A percentile compares a stretch with the other conserved stretches of the same genome.
These are phyloP conservation scores for Hygrophorus russula DNA, from an alignment of 768 basidiomycete genomes.

Conservation along the genomic window DNA sequence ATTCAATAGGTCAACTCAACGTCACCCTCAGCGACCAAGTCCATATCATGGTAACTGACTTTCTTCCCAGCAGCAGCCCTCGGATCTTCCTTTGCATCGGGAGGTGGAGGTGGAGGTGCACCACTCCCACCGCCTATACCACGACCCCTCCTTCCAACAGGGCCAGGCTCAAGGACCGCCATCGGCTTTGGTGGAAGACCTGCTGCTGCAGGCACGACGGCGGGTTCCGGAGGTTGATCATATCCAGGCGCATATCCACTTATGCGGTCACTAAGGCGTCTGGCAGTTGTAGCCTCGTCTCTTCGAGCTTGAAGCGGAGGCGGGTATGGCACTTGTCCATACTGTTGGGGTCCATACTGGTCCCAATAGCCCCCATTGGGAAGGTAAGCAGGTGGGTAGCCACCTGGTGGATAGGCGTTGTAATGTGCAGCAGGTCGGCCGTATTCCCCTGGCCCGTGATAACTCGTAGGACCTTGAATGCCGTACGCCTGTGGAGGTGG, in stretches of 20 bases:
- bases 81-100: constrained; percentile 88
- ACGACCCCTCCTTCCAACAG: constrained; percentile 32
- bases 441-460: constrained; percentile 24
- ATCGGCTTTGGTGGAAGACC: constrained; percentile 77
- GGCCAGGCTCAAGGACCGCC: constrained; percentile 37
- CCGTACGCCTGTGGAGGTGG: constrained; percentile 83
- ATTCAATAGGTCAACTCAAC: constrained; percentile 28
- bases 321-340: constrained; percentile 24
- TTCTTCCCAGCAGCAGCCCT: constrained; percentile 80
- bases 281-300: constrained; percentile 45
- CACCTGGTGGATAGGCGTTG: constrained; percentile 18
- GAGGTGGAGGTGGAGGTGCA: constrained; percentile 68
- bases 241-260: constrained; percentile 58
- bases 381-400: constrained; percentile 35
- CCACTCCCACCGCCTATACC: constrained; percentile 31
- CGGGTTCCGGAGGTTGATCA: constrained; percentile 14
- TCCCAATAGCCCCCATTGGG: constrained; percentile 32
- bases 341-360: constrained; percentile 25
- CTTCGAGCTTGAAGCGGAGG: constrained; percentile 38
- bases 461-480: constrained; percentile 48
- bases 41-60: constrained; percentile 94
- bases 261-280: constrained; percentile 71
- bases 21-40: constrained; percentile 70
- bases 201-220: constrained; percentile 48
- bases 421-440: constrained; percentile 23